Conservation (phyloP, 306 rosid genomes). For the Prunus dulcis region DNA sequence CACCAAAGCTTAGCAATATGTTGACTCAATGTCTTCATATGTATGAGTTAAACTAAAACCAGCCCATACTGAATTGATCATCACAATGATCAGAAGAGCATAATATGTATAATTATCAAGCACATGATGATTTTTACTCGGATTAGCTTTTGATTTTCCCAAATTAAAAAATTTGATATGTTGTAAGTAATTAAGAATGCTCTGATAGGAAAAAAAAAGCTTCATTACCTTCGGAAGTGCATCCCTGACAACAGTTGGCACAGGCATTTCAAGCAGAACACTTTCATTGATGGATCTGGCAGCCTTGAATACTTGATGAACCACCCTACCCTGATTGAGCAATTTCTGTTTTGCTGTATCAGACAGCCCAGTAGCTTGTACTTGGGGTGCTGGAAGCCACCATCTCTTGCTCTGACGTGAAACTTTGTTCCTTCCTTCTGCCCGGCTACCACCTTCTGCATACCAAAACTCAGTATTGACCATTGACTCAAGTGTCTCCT, state of each 20-base stretch:
- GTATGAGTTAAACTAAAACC: not conserved
- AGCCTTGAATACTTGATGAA: constrained; percentile 89
- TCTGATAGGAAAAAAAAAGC: not conserved
- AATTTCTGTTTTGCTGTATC: constrained; percentile 53
- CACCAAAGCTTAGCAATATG: not conserved
- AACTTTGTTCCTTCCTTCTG: constrained; percentile 55
- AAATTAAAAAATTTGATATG: too few species aligned
- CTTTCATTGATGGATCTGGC: constrained; percentile 77
- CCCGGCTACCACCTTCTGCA: constrained; percentile 79
- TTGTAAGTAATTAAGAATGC: not conserved
- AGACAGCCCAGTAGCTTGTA: constrained; percentile 77
- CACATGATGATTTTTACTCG: not conserved
- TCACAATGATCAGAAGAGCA: not conserved
- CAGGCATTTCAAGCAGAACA: constrained; percentile 82
- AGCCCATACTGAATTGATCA: not conserved
- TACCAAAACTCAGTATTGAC: constrained; percentile 84
- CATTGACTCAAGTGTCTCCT: constrained; percentile 91
- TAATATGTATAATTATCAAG: not conserved
- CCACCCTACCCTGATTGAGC: constrained; percentile 62
- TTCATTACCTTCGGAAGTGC: constrained; percentile 74
- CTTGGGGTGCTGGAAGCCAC: constrained; percentile 91
- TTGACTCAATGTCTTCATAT: not conserved
- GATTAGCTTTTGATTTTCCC: not conserved
- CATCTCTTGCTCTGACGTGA: constrained; percentile 57
- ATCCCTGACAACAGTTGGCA: constrained; percentile 55